Conservation (phyloP, 169 alveolate genomes). For the Plasmodium billcollinsi region DNA sequence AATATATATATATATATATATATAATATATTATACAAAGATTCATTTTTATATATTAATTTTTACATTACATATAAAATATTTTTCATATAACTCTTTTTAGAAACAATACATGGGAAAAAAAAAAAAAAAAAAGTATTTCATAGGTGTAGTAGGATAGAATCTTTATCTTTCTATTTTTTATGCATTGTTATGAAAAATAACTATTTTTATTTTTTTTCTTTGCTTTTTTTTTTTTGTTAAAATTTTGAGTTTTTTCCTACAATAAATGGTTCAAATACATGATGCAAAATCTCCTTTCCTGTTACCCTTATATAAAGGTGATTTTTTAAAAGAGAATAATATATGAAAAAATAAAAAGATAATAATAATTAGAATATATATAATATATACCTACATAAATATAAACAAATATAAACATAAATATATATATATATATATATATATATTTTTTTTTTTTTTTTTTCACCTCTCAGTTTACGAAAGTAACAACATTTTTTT, state of each 20-base stretch:
- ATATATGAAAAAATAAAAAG: background rate
- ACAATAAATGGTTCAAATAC: slow-evolving; percentile 52
- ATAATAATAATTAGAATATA: background rate
- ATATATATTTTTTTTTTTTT: slow-evolving; percentile 10
- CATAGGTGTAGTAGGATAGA: too few relatives aligned
- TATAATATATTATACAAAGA: too few relatives aligned
- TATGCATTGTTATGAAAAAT: background rate
- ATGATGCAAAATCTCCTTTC: slow-evolving; percentile 71
- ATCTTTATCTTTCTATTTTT: too few relatives aligned
- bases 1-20: too few relatives aligned
- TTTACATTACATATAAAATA: too few relatives aligned
- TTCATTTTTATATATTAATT: too few relatives aligned
- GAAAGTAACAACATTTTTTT: slow-evolving; percentile 76
- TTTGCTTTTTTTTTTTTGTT: background rate
- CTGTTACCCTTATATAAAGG: slow-evolving; percentile 77
- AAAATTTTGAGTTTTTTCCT: slow-evolving; percentile 1
- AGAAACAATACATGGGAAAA: too few relatives aligned
- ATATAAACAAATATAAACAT: background rate
- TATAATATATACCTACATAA: background rate
- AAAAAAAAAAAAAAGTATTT: too few relatives aligned
- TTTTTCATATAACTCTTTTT: too few relatives aligned
- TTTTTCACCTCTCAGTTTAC: slow-evolving; percentile 37
- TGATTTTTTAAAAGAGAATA: background rate
- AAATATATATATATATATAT: slow-evolving; percentile 1
- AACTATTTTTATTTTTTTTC: slow-evolving; percentile 2